Percentiles rank a stretch among this genome's conserved stretches.
Evolutionary conservation across 2,329 filamentous ascomycete species (phyloP).

Genomic region (Aureobasidium sp.): DNA sequence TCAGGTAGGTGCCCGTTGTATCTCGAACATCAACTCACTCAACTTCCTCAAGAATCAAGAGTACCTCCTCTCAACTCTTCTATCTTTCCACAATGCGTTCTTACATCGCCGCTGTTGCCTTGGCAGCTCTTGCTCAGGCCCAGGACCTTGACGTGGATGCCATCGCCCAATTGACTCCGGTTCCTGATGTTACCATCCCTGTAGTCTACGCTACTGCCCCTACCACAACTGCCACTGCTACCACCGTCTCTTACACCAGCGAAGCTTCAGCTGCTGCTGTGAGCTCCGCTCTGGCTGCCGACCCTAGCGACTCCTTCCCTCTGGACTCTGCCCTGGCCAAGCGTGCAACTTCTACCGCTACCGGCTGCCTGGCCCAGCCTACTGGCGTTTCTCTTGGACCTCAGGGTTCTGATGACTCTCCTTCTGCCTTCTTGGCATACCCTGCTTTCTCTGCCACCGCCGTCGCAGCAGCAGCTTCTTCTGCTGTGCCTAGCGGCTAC

Average conservation of each 20-base stretch:
- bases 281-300: not conserved
- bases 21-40: constrained; percentile 1
- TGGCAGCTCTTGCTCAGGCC: constrained; percentile 9
- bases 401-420: not conserved
- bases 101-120: constrained; percentile 4
- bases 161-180: not conserved
- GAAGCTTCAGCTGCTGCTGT: constrained; percentile 5
- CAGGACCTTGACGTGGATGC: constrained; percentile 15
- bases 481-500: constrained; percentile 15
- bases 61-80: not conserved
- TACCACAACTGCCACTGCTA: constrained; percentile 3
- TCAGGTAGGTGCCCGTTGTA: not conserved
- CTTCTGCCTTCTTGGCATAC: constrained; percentile 12
- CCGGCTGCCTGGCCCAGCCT: constrained; percentile 26
- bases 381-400: constrained; percentile 23
- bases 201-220: constrained; percentile 9
- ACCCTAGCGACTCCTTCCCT: not conserved
- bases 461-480: constrained; percentile 14
- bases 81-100: not conserved
- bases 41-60: not conserved
- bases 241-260: not conserved
- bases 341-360: constrained; percentile 7
- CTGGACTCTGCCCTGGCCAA: not conserved
- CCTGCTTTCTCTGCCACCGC: constrained; percentile 10
- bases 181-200: constrained; percentile 6